Evolutionary conservation across 106 monocot species (phyloP), one percentile per base, ranked within the genome.

Genomic region (Agapanthus africanus): DNA sequence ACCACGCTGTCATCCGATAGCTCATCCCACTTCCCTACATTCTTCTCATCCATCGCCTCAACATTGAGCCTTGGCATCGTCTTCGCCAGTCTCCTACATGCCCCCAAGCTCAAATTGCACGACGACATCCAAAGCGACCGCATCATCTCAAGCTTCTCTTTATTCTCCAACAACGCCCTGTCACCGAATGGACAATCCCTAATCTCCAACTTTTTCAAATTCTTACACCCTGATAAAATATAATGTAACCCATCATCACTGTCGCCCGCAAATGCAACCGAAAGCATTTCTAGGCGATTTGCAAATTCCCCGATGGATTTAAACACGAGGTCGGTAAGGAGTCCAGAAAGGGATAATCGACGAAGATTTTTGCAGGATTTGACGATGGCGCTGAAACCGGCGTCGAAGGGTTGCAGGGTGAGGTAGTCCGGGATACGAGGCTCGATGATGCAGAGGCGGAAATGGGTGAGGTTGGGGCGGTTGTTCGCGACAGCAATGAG

Each of bases 51-150:
- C 16, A 91, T 91, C 34, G 87, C 79, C 76, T 91, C 91, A 37
- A 91, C 87, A 54, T 80, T 91, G n/a, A 91, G 78, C 60, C 75
- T 71, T 1, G 80, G 84, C 87, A 87, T 84, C 76, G 70, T 91
- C 70, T 34, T 50, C 8, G 91, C 87, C 41, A 91, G 78, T 40
- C 69, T 60, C 65, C 73, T 69, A 40, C 91, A 91, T 1, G 77
- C 87, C 6, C 84, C 84, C 67, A 91, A 68, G 64, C 73, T 91
- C 63, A 91, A 68, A 25, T 77, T 63, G 70, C 91, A 91, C 1
- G 91, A 77, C 5, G 87, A 91, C 84, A 91, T 91, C 91, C 87
- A 91, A 91, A 91, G 91, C 84, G 91, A 91, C 81, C 87, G 84
- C 91, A 91, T 91, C 81, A 84, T 82, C 82, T 91, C 87, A 38